These are phyloP conservation scores for Calonectria henricotiae DNA, from an alignment of 2,329 filamentous ascomycete species.

Conservation along the genomic window DNA sequence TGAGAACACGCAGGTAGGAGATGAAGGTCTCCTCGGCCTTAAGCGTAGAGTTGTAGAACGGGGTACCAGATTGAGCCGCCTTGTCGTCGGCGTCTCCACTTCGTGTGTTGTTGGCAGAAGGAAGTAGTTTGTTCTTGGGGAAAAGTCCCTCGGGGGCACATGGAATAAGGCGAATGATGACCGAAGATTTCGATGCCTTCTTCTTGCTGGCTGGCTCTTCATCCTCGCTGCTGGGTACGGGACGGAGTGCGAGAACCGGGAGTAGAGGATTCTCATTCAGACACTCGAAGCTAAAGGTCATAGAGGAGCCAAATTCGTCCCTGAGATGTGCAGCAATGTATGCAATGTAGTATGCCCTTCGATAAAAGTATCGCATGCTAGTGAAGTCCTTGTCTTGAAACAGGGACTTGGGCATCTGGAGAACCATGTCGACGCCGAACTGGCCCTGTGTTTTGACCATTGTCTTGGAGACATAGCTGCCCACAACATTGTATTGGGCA, in stretches of 20 bases:
- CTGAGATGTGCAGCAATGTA: conserved; percentile 83
- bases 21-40: conserved; percentile 83
- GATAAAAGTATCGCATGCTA: conserved; percentile 95
- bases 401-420: conserved; percentile 85
- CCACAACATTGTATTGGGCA: conserved; percentile 86
- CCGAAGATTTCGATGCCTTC: conserved; percentile 59
- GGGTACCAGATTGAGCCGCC: conserved; percentile 72
- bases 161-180: conserved; percentile 83
- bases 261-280: conserved; percentile 84
- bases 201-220: conserved; percentile 48
- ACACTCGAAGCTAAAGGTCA: conserved; percentile 76
- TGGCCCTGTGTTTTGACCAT: conserved; percentile 76
- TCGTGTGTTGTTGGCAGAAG: conserved; percentile 80
- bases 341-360: conserved; percentile 91
- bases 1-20: conserved; percentile 82
- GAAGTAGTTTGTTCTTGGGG: conserved; percentile 78
- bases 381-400: conserved; percentile 97
- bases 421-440: conserved; percentile 84
- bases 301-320: conserved; percentile 67
- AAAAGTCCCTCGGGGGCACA: conserved; percentile 81
- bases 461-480: conserved; percentile 86
- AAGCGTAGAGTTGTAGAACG: conserved; percentile 91
- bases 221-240: conserved; percentile 50
- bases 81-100: conserved; percentile 64
- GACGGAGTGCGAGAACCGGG: conserved; percentile 73